Evolutionary conservation across 805 yeast genomes (phyloP).

Genomic region (Nakazawaea peltata): DNA sequence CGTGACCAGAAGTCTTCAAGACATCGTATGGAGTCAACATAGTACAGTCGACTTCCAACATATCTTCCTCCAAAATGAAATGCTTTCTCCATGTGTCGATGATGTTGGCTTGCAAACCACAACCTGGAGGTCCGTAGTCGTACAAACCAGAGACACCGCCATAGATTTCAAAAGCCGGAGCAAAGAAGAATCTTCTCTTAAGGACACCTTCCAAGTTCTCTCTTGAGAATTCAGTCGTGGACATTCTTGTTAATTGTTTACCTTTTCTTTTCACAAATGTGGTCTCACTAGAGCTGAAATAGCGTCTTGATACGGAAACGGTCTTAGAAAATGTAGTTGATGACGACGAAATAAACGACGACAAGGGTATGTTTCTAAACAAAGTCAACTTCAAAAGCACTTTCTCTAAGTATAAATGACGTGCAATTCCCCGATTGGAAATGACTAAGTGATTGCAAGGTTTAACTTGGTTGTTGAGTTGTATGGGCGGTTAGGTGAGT

Average conservation of each 20-base stretch:
- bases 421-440: too few relatives aligned
- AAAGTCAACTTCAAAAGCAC: too few relatives aligned
- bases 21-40: constrained; percentile 98
- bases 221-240: constrained; percentile 51
- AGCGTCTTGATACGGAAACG: constrained; percentile 53
- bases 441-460: too few relatives aligned
- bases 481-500: too few relatives aligned
- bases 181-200: constrained; percentile 93
- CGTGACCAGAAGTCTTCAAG: constrained; percentile 97
- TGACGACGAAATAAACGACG: too few relatives aligned
- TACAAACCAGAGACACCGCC: constrained; percentile 98
- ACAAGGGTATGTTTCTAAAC: too few relatives aligned
- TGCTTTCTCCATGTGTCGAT: constrained; percentile 97
- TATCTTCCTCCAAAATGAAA: constrained; percentile 94
- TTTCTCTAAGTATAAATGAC: too few relatives aligned
- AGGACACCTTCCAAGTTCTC: constrained; percentile 85
- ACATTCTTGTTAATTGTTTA: constrained; percentile 6
- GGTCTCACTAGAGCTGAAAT: constrained; percentile 93
- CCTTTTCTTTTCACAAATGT: constrained; percentile 86
- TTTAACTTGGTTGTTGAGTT: too few relatives aligned
- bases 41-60: constrained; percentile 97
- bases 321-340: too few relatives aligned
- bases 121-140: constrained; percentile 99
- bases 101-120: constrained; percentile 94
- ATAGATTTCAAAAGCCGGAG: constrained; percentile 95